phyloP scores from a whole-genome alignment of 805 yeast genomes.

The Hanseniaspora pseudoguilliermondii region DNA sequence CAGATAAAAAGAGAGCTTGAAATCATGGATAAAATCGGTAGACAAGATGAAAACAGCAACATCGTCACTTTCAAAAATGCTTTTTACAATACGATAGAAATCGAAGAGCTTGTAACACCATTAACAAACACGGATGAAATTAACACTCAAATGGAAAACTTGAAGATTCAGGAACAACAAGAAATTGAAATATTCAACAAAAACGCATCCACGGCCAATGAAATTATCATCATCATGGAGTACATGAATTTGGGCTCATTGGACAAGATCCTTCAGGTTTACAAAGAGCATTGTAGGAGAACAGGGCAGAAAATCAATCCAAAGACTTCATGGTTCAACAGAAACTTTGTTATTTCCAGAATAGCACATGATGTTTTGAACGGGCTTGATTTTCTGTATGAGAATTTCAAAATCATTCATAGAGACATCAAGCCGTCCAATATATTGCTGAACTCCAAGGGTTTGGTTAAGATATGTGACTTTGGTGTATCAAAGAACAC shows the following conservation, averaged over 20 bases:
- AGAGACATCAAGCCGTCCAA: conserved; percentile 94
- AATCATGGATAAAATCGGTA: conserved; percentile 80
- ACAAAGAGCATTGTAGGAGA: conserved; percentile 39
- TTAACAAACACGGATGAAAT: conserved; percentile 11
- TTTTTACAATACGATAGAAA: conserved; percentile 40
- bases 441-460: conserved; percentile 73
- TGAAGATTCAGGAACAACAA: neutral
- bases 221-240: conserved; percentile 87
- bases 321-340: conserved; percentile 28
- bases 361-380: conserved; percentile 63
- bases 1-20: conserved; percentile 81
- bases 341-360: conserved; percentile 56
- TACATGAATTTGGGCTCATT: conserved; percentile 90
- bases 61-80: conserved; percentile 91
- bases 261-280: conserved; percentile 54
- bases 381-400: conserved; percentile 72
- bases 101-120: conserved; percentile 2
- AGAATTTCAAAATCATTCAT: conserved; percentile 78
- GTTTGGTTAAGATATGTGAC: conserved; percentile 85
- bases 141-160: neutral
- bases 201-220: conserved; percentile 30
- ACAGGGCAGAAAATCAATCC: conserved; percentile 14
- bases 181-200: conserved; percentile 18
- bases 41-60: conserved; percentile 37
- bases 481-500: conserved; percentile 92